Evolutionary conservation across 768 basidiomycete species (phyloP).

Genomic region (Trametes elegans): DNA sequence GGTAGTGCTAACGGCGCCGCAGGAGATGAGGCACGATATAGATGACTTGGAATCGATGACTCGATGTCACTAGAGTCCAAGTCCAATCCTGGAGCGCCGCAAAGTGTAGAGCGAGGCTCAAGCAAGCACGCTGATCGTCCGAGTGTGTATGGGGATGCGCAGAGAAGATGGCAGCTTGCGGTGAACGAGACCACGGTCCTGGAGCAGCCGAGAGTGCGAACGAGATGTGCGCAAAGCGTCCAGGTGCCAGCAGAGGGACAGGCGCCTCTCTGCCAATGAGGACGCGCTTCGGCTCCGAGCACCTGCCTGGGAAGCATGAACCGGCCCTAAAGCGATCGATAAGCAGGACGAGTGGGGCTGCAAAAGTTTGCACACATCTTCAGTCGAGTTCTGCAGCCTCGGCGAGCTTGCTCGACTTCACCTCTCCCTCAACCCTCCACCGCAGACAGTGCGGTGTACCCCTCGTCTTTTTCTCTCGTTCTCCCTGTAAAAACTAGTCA

Average conservation of each 20-base stretch:
- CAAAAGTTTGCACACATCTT: constrained; percentile 27
- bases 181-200: background rate
- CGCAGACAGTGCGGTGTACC: constrained; percentile 7
- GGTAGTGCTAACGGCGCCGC: too few species aligned
- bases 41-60: too few species aligned
- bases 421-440: constrained; percentile 15
- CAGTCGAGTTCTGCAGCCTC: constrained; percentile 30
- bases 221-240: background rate
- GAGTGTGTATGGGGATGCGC: too few species aligned
- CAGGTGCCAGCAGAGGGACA: background rate
- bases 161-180: too few species aligned
- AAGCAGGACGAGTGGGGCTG: constrained; percentile 27
- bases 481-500: constrained; percentile 47
- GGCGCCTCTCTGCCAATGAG: background rate
- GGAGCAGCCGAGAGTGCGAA: constrained; percentile 2
- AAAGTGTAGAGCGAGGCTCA: too few species aligned
- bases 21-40: too few species aligned
- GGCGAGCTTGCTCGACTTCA: constrained; percentile 29
- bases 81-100: too few species aligned
- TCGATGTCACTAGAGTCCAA: too few species aligned
- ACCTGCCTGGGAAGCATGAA: constrained; percentile 10
- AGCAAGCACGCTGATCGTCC: too few species aligned
- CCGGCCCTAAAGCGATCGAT: constrained; percentile 52
- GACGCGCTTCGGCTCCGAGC: background rate
- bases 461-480: constrained; percentile 21